phyloP scores from a whole-genome alignment of 257 asterid species.

The Ilex asprella region DNA sequence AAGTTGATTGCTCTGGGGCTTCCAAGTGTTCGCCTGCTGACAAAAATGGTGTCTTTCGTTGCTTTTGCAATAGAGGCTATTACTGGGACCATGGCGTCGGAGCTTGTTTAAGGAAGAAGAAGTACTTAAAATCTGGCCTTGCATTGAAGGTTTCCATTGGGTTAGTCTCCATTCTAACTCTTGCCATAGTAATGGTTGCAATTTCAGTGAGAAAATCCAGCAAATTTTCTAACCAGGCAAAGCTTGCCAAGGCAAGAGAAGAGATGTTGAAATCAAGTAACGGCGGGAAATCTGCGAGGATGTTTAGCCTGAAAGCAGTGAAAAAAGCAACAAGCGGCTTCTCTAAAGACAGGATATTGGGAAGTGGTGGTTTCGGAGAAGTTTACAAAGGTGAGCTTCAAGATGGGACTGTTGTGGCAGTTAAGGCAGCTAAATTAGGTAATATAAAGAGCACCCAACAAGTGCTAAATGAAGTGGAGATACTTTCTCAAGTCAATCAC shows the following conservation, averaged over 20 bases:
- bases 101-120: slow-evolving; percentile 19
- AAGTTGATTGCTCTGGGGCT: slow-evolving; percentile 28
- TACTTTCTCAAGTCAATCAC: slow-evolving; percentile 50
- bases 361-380: slow-evolving; percentile 41
- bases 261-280: slow-evolving; percentile 26
- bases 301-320: slow-evolving; percentile 28
- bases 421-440: slow-evolving; percentile 35
- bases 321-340: slow-evolving; percentile 41
- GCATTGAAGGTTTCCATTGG: slow-evolving; percentile 22
- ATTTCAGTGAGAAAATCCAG: slow-evolving; percentile 10
- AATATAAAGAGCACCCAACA: slow-evolving; percentile 32
- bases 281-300: slow-evolving; percentile 27
- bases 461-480: slow-evolving; percentile 31
- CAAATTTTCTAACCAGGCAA: slow-evolving; percentile 14
- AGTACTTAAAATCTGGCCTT: slow-evolving; percentile 11
- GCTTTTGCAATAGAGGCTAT: slow-evolving; percentile 26
- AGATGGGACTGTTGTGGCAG: slow-evolving; percentile 26
- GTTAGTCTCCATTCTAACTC: slow-evolving; percentile 10
- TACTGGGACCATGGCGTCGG: slow-evolving; percentile 22
- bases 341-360: slow-evolving; percentile 27
- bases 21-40: slow-evolving; percentile 23
- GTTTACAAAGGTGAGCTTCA: slow-evolving; percentile 32
- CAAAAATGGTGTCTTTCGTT: slow-evolving; percentile 10
- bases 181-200: slow-evolving; percentile 13
- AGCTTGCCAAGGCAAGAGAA: slow-evolving; percentile 32